Conservation (phyloP, 192 early-diverging fungal species). For the Kappamyces sp. region DNA sequence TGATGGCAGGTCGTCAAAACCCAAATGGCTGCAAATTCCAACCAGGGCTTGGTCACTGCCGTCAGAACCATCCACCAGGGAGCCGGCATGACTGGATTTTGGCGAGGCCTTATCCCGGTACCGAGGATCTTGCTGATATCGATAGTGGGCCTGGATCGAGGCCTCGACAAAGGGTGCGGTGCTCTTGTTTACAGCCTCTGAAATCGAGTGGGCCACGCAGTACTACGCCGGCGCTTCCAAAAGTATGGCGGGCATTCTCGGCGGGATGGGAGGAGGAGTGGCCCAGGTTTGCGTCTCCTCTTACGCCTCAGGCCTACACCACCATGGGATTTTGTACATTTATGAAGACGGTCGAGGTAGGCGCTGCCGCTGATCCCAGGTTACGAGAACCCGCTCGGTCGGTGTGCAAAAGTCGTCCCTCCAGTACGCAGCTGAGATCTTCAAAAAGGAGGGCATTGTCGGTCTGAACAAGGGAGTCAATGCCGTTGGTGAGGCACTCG, state of each 20-base stretch:
- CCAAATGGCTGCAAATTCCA: constrained; percentile 81
- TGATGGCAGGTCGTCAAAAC: constrained; percentile 31
- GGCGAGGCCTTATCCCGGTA: constrained; percentile 83
- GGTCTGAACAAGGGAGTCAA: constrained; percentile 99
- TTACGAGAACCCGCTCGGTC: constrained; percentile 71
- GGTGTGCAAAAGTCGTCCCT: constrained; percentile 67
- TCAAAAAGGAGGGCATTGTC: constrained; percentile 83
- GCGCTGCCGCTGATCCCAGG: constrained; percentile 63
- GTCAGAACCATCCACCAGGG: constrained; percentile 73
- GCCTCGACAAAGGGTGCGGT: constrained; percentile 74
- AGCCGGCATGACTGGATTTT: constrained; percentile 88
- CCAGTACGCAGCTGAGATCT: constrained; percentile 83
- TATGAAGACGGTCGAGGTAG: constrained; percentile 52
- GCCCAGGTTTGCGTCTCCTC: constrained; percentile 50
- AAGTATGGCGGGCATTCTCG: constrained; percentile 69
- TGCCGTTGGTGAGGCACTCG: constrained; percentile 61
- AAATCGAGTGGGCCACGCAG: constrained; percentile 58
- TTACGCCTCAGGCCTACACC: constrained; percentile 65
- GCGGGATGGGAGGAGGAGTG: constrained; percentile 92
- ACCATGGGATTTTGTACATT: constrained; percentile 99
- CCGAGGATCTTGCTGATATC: background rate
- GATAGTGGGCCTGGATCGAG: constrained; percentile 62
- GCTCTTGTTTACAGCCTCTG: constrained; percentile 66
- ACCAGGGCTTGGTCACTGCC: constrained; percentile 67
- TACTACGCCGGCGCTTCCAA: constrained; percentile 29